These are phyloP conservation scores for Tillandsia fasciculata DNA, from an alignment of 176 grass and related monocot genomes.

Conservation along the genomic window DNA sequence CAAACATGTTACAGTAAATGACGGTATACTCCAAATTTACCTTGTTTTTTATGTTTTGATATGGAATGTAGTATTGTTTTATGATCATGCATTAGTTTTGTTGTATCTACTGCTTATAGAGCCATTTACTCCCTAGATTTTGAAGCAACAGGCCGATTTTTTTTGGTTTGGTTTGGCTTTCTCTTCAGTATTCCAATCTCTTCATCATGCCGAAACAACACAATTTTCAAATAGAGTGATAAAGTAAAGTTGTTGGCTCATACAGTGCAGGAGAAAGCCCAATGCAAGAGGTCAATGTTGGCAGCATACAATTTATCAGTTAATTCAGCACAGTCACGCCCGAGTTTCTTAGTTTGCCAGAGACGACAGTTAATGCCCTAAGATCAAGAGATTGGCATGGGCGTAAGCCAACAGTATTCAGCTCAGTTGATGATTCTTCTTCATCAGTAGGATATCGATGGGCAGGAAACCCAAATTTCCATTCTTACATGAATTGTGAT, in stretches of 20 bases:
- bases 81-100: background rate
- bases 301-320: background rate
- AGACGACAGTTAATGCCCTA: background rate
- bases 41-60: background rate
- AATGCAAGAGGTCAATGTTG: too few species aligned
- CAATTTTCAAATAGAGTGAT: too few species aligned
- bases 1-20: background rate
- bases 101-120: too few species aligned
- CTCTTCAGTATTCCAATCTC: too few species aligned
- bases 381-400: background rate
- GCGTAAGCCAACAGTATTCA: background rate
- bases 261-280: too few species aligned
- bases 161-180: too few species aligned
- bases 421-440: background rate
- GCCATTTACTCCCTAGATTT: too few species aligned
- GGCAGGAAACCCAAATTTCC: background rate
- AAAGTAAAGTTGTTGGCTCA: too few species aligned
- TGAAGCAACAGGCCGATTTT: too few species aligned
- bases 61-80: background rate
- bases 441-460: background rate
- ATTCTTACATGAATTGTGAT: too few species aligned
- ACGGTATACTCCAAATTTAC: background rate
- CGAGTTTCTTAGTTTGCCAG: background rate
- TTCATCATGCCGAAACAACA: too few species aligned
- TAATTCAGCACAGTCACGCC: background rate